Evolutionary conservation across 2,329 filamentous ascomycete species (phyloP).

Genomic region (Celoporthe dispersa): DNA sequence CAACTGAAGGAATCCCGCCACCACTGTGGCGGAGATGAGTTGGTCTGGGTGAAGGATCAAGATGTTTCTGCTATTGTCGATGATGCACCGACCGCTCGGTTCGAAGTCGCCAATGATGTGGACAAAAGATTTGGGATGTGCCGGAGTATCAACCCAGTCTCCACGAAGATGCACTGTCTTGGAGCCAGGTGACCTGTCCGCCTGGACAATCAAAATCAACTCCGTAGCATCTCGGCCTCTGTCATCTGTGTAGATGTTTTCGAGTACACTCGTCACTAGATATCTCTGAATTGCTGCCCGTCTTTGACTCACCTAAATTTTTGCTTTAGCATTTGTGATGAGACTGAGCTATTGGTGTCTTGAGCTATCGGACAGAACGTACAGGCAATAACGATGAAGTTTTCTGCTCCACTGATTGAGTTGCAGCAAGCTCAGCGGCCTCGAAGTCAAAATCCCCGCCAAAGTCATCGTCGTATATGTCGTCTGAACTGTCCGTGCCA

Average conservation of each 20-base stretch:
- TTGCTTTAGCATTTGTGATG: slow-evolving; percentile 63
- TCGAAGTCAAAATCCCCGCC: slow-evolving; percentile 76
- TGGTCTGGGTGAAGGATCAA: slow-evolving; percentile 94
- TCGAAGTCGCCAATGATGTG: slow-evolving; percentile 85
- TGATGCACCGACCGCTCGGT: slow-evolving; percentile 70
- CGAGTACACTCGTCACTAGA: slow-evolving; percentile 74
- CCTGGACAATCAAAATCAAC: slow-evolving; percentile 84
- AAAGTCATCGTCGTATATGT: slow-evolving; percentile 73
- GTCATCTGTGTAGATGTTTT: slow-evolving; percentile 69
- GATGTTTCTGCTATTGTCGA: slow-evolving; percentile 83
- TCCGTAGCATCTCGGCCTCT: slow-evolving; percentile 65
- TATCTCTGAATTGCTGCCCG: slow-evolving; percentile 84
- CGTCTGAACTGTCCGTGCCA: slow-evolving; percentile 41
- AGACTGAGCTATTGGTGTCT: slow-evolving; percentile 24
- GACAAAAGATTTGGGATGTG: slow-evolving; percentile 74
- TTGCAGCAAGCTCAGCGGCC: slow-evolving; percentile 73
- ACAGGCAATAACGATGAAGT: slow-evolving; percentile 49
- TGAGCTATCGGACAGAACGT: slow-evolving; percentile 49
- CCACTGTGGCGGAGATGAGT: slow-evolving; percentile 89
- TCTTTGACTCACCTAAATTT: slow-evolving; percentile 66
- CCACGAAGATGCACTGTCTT: slow-evolving; percentile 78
- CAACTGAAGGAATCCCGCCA: slow-evolving; percentile 97
- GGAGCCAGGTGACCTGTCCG: slow-evolving; percentile 69
- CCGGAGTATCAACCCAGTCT: slow-evolving; percentile 84
- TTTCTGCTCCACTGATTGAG: slow-evolving; percentile 59